Evolutionary conservation across 805 yeast genomes (phyloP), one percentile per base, ranked within the genome.

Genomic region (Martiniozyma abietophila): DNA sequence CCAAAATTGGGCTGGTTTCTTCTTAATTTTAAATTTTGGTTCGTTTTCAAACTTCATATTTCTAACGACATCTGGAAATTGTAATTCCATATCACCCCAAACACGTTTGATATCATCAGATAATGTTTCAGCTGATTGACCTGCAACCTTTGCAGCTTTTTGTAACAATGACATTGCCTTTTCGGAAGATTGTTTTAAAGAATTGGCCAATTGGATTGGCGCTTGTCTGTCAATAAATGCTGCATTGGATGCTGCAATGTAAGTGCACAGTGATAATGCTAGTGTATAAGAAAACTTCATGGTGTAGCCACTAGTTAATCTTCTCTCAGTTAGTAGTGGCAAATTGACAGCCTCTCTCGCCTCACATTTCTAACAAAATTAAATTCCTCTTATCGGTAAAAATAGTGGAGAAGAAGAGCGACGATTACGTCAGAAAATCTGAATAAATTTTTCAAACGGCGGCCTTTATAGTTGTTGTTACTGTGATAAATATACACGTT

Each of bases 21-120:
- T 51, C 25, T 36, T 42, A 34, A 52, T 46, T 28, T 60, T 54
- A 36, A 61, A 60, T 47, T 65, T 69, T 20, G 82, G 80, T 26
- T 58, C 53, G 7, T 78, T 61, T 42, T 54, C 58, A 42, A 74
- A 62, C 40, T 64, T 64, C 61, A 80, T 56, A 29, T 63, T 58
- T 16, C 63, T 47, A 14, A 75, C 55, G 18, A 74, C 62, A n/a
- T 65, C 59, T 17, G 88, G 88, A 58, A 69, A 80, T 32, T 61
- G 56, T 47, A 65, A 37, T 25, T 78, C 60, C 75, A 79, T 70
- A 26, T 79, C 85, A 18, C 69, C 49, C 88, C 88, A 80, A 21
- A 69, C 49, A 18, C 52, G 40, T 49, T 70, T 67, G 32, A 77
- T 55, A 9, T 68, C 74, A 4, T 58, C 50, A 12, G 80, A 62